These are phyloP conservation scores for Leccinum ochraceum DNA, from an alignment of 768 basidiomycete species.

Conservation along the genomic window DNA sequence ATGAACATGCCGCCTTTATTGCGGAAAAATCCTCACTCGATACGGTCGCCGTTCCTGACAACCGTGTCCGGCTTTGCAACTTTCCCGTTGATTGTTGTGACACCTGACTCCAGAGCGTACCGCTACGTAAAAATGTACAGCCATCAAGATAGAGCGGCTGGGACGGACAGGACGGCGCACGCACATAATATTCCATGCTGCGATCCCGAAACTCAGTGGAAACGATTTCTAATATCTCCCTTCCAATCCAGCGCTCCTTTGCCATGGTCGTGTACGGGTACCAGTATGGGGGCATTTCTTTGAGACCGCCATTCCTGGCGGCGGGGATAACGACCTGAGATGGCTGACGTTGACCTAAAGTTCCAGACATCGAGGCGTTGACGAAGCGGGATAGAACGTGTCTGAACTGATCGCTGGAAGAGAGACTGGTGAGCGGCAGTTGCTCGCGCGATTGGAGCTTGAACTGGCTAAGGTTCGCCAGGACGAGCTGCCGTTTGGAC, in stretches of 20 bases:
- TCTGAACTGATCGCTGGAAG: conserved; percentile 56
- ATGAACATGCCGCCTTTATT: not conserved
- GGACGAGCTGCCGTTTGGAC: conserved; percentile 31
- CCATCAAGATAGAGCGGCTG: conserved; percentile 1
- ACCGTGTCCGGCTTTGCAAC: conserved; percentile 79
- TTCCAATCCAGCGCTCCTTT: conserved; percentile 85
- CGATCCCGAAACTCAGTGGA: conserved; percentile 94
- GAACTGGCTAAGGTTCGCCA: conserved; percentile 30
- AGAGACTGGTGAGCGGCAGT: conserved; percentile 46
- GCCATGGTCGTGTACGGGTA: conserved; percentile 92
- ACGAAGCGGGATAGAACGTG: conserved; percentile 56
- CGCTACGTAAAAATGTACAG: conserved; percentile 39
- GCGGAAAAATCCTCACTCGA: conserved; percentile 62
- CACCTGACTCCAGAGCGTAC: conserved; percentile 84
- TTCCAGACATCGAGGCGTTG: conserved; percentile 46
- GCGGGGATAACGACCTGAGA: conserved; percentile 23
- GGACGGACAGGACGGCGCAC: conserved; percentile 32
- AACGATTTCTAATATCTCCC: conserved; percentile 88
- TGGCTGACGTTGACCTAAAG: conserved; percentile 25
- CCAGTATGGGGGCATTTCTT: conserved; percentile 88
- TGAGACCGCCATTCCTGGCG: conserved; percentile 47
- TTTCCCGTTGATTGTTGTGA: conserved; percentile 94
- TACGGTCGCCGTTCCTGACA: conserved; percentile 82
- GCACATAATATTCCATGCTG: conserved; percentile 93
- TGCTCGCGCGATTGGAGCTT: conserved; percentile 32